Evolutionary conservation across 768 basidiomycete genomes (phyloP), one percentile per base, ranked within the genome.

Genomic region (Crassisporium funariophilum): DNA sequence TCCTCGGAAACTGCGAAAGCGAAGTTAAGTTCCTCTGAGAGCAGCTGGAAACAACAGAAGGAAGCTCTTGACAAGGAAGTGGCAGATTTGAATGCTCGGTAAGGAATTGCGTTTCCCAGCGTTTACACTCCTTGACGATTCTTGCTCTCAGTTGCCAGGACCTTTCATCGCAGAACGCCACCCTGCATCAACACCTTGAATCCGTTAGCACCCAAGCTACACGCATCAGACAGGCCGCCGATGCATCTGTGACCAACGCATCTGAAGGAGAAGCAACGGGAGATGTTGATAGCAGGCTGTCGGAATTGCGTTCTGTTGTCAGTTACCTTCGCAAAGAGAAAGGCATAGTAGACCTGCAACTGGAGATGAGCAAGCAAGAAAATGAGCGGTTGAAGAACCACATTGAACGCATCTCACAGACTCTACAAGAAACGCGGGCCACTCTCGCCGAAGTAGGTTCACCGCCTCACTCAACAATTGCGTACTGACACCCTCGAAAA

Each of bases 281-380:
- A 13, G 82, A 84, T 49, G 57, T 70, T 3, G 86, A 88, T 52
- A 73, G 74, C 2, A 86, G 89, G 60, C 53, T 88, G 8, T 73
- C 84, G 0, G 89, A 91, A 53, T 67, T 92, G 16, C 85, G 87
- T 21, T 79, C 86, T 13, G 85, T 92, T 20, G 83, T 93, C 34
- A 77, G 83, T 2, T 94, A 89, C 65, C 71, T 95, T 24, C 79
- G 92, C 33, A 91, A 87, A 59, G 92, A 94, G 74, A 93, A 95
- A 68, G 91, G 94, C 62, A 91, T 95, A 42, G 86, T 90, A 35
- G 91, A 95, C 55, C 77, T 93, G 23, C 90, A 93, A 53, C 75
- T 91, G 19, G 88, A 93, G 57, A 79, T 94, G 38, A 78, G 84
- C 73, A 76, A 78, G 56, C 76, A 86, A 49, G 91, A 94, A 69